A percentile compares a stretch with the other conserved stretches of the same genome.
Conservation (phyloP, 2,329 filamentous ascomycete species). For the Xylariaceae sp. region DNA sequence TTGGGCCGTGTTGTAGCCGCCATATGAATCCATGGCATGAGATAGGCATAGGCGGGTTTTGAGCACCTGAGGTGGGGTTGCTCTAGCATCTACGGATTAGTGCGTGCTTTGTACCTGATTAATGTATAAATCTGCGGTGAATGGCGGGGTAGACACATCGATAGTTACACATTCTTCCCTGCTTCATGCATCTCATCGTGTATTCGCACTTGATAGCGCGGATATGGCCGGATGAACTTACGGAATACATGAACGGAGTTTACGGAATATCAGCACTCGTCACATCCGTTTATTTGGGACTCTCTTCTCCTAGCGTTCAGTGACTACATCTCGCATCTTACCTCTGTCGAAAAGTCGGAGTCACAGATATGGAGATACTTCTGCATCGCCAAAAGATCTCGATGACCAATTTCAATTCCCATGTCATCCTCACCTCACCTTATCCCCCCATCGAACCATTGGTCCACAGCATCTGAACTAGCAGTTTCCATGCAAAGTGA, state of each 20-base stretch:
- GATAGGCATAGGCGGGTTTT: not conserved
- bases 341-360: too few species aligned
- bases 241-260: not conserved
- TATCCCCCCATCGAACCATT: constrained; percentile 7
- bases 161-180: not conserved
- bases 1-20: constrained; percentile 20
- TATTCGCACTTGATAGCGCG: not conserved
- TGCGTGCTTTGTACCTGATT: not conserved
- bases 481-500: constrained; percentile 12
- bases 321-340: too few species aligned
- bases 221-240: not conserved
- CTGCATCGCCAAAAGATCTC: not conserved
- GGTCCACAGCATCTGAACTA: constrained; percentile 1
- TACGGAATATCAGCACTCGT: too few species aligned
- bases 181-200: not conserved
- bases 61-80: not conserved
- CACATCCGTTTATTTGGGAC: too few species aligned
- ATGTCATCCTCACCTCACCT: not conserved
- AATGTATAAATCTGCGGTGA: not conserved
- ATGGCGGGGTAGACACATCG: constrained; percentile 6
- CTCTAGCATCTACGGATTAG: not conserved
- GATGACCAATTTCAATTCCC: not conserved
- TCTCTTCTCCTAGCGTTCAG: too few species aligned
- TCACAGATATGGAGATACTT: not conserved
- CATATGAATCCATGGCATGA: not conserved